Conservation (phyloP, 1,139 yeast genomes). For the Pichia sp. region DNA sequence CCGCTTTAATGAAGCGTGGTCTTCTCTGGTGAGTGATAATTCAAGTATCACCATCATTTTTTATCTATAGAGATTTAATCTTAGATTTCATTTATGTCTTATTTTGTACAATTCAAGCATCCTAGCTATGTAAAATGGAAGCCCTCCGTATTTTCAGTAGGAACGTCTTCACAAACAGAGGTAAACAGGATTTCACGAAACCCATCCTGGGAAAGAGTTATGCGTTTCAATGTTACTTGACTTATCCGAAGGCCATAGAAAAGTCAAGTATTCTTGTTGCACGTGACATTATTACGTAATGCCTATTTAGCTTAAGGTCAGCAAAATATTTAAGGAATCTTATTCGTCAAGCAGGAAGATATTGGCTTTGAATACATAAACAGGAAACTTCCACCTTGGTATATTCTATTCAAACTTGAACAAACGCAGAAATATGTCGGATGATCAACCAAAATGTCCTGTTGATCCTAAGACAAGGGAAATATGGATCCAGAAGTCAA, state of each 20-base stretch:
- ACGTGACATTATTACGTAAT: neutral
- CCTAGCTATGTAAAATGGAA: neutral
- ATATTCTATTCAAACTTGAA: neutral
- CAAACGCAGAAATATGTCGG: constrained; percentile 7
- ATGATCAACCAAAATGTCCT: constrained; percentile 49
- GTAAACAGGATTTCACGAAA: too few relatives aligned
- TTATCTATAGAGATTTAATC: neutral
- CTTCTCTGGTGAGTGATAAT: constrained; percentile 10
- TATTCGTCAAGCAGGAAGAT: neutral
- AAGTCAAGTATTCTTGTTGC: neutral
- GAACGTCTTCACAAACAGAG: too few relatives aligned
- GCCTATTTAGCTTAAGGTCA: neutral
- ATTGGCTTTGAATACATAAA: too few relatives aligned
- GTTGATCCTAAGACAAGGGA: constrained; percentile 59
- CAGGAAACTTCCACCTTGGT: too few relatives aligned
- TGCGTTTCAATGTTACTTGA: too few relatives aligned
- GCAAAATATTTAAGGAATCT: neutral
- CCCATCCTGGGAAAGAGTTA: too few relatives aligned
- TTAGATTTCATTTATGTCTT: neutral
- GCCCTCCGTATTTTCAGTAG: neutral
- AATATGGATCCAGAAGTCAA: constrained; percentile 48
- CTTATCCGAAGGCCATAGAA: too few relatives aligned
- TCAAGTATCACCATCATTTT: neutral
- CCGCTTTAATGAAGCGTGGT: constrained; percentile 7
- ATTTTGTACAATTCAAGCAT: neutral